These are phyloP conservation scores for Caloboletus inedulis DNA, from an alignment of 1,284 basidiomycete species.

Conservation along the genomic window DNA sequence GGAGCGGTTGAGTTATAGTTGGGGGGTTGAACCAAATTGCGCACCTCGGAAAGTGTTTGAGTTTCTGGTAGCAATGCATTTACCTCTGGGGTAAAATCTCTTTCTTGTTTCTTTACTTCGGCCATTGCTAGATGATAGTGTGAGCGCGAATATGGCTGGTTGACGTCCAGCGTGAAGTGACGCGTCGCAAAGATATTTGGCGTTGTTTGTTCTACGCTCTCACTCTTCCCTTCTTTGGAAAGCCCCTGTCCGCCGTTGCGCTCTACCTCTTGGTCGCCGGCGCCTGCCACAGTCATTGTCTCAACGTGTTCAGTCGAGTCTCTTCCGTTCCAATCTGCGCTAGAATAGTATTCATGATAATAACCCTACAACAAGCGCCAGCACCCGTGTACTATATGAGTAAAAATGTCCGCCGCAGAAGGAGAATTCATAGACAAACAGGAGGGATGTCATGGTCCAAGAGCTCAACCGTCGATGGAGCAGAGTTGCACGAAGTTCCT, in stretches of 20 bases:
- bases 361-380: conserved; percentile 45
- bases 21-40: background rate
- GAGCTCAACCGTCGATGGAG: conserved; percentile 25
- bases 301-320: conserved; percentile 12
- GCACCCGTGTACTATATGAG: conserved; percentile 45
- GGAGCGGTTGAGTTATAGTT: conserved; percentile 2
- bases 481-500: conserved; percentile 23
- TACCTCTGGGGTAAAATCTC: conserved; percentile 71
- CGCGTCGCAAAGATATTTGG: conserved; percentile 57
- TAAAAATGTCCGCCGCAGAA: conserved; percentile 36
- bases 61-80: conserved; percentile 59
- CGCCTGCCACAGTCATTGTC: background rate
- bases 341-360: conserved; percentile 38
- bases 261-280: background rate
- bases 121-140: conserved; percentile 53
- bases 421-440: conserved; percentile 50
- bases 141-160: conserved; percentile 35
- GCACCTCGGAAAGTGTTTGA: conserved; percentile 54
- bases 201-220: conserved; percentile 34
- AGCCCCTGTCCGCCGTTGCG: conserved; percentile 17
- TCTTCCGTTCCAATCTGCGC: conserved; percentile 27
- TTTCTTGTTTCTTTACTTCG: conserved; percentile 77
- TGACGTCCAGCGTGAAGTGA: conserved; percentile 49
- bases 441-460: conserved; percentile 38
- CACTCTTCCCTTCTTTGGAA: conserved; percentile 20